Conservation (phyloP, 139 green algal species). For the Zygnema circumcarinatum region DNA sequence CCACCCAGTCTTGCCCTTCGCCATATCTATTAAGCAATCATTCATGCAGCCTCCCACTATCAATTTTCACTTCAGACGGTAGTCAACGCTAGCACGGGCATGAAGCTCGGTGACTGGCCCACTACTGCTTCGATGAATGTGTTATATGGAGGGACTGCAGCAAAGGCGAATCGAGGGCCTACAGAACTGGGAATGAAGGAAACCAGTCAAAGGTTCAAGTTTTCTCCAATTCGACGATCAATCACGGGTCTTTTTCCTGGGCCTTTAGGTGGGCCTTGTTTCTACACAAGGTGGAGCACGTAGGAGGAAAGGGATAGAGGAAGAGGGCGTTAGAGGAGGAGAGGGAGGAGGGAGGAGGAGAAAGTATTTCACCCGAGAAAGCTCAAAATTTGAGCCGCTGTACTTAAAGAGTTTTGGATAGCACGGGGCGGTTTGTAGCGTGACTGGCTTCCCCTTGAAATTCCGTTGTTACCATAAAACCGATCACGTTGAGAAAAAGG, state of each 20-base stretch:
- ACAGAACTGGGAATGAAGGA: background rate
- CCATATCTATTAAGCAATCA: constrained; percentile 58
- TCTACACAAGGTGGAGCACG: background rate
- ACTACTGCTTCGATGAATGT: background rate
- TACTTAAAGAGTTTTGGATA: background rate
- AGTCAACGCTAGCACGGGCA: too few species aligned
- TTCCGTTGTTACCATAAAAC: background rate
- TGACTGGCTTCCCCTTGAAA: too few species aligned
- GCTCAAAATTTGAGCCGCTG: background rate
- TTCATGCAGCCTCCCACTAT: constrained; percentile 60
- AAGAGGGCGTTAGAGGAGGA: background rate
- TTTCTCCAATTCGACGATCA: constrained; percentile 1
- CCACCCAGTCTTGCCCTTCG: constrained; percentile 64
- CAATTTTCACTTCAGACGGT: constrained; percentile 59
- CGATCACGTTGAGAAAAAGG: background rate
- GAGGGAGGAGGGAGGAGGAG: too few species aligned
- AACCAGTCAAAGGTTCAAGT: background rate
- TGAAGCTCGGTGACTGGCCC: too few species aligned
- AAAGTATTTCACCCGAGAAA: background rate
- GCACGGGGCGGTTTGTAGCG: too few species aligned
- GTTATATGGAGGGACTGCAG: background rate
- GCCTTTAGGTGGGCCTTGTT: background rate
- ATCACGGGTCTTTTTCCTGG: background rate
- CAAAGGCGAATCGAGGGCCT: background rate
- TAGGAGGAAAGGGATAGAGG: background rate